phyloP scores from a whole-genome alignment of 164 flowering plant species.

The Saururus chinensis region DNA sequence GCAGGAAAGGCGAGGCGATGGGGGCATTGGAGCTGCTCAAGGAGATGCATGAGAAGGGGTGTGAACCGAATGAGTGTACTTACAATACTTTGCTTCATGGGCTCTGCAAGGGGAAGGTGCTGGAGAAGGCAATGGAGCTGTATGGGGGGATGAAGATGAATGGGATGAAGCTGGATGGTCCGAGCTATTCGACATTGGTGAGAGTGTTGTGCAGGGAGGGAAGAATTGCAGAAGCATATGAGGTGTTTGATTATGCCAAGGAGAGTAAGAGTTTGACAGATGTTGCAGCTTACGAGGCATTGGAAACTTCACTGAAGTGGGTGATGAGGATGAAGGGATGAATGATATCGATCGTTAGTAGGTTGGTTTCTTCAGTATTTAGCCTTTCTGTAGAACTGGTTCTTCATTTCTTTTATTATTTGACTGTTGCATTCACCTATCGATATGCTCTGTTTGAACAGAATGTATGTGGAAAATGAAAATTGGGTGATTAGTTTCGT shows the following conservation, averaged over 20 bases:
- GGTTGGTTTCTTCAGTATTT: neutral
- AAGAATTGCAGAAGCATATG: constrained; percentile 74
- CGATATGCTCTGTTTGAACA: too few species aligned
- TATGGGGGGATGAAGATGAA: constrained; percentile 48
- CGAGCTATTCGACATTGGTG: constrained; percentile 63
- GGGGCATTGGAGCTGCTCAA: constrained; percentile 57
- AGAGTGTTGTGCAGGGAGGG: constrained; percentile 64
- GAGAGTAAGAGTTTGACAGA: constrained; percentile 74
- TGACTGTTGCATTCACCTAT: too few species aligned
- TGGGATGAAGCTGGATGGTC: constrained; percentile 59
- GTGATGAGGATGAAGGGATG: constrained; percentile 46
- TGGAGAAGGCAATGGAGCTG: constrained; percentile 56
- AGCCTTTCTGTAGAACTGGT: too few species aligned
- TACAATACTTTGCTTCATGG: constrained; percentile 85
- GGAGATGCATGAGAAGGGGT: constrained; percentile 74
- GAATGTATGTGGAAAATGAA: too few species aligned
- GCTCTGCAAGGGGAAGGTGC: constrained; percentile 52
- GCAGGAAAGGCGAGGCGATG: constrained; percentile 60
- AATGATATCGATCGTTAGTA: constrained; percentile 5
- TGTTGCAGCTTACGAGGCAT: constrained; percentile 51
- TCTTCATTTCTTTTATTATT: too few species aligned
- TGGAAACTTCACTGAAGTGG: constrained; percentile 63
- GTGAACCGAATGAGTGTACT: constrained; percentile 66
- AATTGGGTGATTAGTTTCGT: too few species aligned
- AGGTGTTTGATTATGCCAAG: constrained; percentile 76